Base-by-base conservation (phyloP, 257 asterid genomes). In the Nicotiana benthamiana region DNA sequence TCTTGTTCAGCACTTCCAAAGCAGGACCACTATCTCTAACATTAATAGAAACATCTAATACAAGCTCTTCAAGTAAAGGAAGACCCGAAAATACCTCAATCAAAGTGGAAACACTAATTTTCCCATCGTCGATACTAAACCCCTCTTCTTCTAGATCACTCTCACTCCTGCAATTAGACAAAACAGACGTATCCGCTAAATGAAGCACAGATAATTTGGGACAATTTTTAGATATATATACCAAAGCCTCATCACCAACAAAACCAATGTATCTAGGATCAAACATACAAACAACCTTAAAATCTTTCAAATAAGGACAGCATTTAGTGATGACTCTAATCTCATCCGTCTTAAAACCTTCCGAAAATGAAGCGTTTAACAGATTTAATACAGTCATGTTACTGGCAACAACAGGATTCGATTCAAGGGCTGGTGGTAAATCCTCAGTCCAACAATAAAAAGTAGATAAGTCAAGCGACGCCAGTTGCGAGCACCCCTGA, bases 401-500 rank as follows among this genome's bases (percentile, higher is more conserved):
- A 0, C 89, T 56, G 0, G 92, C 87, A 4, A 91, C 83, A 0
- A 75, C 4, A 8, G 92, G 90, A 78, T 82, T 75, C 0, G 88
- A 68, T 48, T 87, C 83, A 9, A 93, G 84, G 13, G 97, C 92
- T 5, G 91, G 89, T 6, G 92, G 89, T 66, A 92, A 81, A 83
- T 95, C 97, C 51, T 95, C 99, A 18, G 97, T 92, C 98, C 99
- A 95, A 86, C 98, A 93, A 22, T 95, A 95, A 46, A 93, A 95
- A 4, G 82, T 28, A 8, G 97, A 91, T 5, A 92, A 90, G 84
- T 95, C 97, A 5, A 95, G 83, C 3, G 90, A 84, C 6, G 18
- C 27, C 9, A 94, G 79, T 17, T 62, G 24, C 24, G 57, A 51
- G 68, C 86, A 84, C 3, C 75, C 84, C 30, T 84, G 75, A n/a